Conservation (phyloP, 2,329 filamentous ascomycete species). For the Leptographium procerum region DNA sequence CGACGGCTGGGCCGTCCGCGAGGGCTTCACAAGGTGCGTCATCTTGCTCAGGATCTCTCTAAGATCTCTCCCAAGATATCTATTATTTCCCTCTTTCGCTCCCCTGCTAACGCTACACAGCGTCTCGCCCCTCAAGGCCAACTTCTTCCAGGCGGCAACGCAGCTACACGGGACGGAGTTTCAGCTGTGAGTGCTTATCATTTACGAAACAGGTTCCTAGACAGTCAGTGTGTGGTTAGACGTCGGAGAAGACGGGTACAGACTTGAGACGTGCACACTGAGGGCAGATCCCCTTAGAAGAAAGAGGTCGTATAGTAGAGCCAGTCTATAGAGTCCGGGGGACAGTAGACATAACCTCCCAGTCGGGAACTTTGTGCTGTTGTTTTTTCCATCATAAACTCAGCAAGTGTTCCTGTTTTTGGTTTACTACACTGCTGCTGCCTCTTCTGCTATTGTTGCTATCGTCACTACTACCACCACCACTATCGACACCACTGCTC, state of each 20-base stretch:
- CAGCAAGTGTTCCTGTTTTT: neutral
- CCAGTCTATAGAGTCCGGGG: neutral
- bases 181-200: constrained; percentile 64
- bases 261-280: neutral
- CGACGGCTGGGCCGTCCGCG: constrained; percentile 86
- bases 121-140: constrained; percentile 81
- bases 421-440: no score
- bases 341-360: neutral
- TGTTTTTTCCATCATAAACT: neutral
- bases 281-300: no score
- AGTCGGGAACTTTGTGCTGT: neutral
- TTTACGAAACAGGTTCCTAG: neutral
- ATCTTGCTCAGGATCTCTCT: neutral
- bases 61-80: neutral
- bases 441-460: neutral
- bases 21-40: constrained; percentile 67
- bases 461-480: no score
- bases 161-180: constrained; percentile 59
- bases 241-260: neutral
- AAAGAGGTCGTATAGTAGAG: neutral
- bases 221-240: neutral
- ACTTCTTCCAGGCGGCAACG: constrained; percentile 69
- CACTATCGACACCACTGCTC: no score
- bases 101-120: constrained; percentile 29
- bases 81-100: neutral